phyloP scores from a whole-genome alignment of 306 rosid species.

The Arachis stenosperma region DNA sequence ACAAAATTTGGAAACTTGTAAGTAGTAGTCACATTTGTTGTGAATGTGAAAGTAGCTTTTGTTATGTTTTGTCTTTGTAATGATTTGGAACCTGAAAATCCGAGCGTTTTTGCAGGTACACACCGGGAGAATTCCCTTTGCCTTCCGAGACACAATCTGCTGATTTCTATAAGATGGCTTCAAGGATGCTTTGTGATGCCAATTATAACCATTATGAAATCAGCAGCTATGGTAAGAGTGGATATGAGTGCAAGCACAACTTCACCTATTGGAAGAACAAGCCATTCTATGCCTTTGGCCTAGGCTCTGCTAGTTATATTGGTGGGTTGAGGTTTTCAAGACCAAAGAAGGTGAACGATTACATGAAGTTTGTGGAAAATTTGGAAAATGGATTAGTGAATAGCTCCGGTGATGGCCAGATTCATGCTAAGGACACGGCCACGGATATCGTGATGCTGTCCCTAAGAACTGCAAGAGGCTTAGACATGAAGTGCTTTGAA shows the following conservation, averaged over 20 bases:
- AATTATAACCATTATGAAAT: constrained; percentile 81
- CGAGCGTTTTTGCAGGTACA: constrained; percentile 60
- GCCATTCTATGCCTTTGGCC: constrained; percentile 88
- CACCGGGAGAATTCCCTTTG: constrained; percentile 85
- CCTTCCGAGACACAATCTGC: constrained; percentile 86
- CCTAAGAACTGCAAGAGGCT: constrained; percentile 74
- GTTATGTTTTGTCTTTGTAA: too few species aligned
- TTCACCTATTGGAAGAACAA: constrained; percentile 85
- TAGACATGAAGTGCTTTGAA: constrained; percentile 65
- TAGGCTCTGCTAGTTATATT: constrained; percentile 83
- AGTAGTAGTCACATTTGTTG: constrained; percentile 33
- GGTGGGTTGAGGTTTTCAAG: constrained; percentile 84
- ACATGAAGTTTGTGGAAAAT: constrained; percentile 63
- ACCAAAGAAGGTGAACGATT: constrained; percentile 70
- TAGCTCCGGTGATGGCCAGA: constrained; percentile 38
- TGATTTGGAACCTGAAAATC: constrained; percentile 38
- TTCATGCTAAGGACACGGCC: constrained; percentile 60
- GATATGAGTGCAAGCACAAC: constrained; percentile 87
- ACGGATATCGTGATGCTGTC: constrained; percentile 88
- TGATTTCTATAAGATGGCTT: constrained; percentile 83
- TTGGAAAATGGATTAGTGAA: constrained; percentile 68
- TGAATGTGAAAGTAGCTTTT: background rate
- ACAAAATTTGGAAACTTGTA: constrained; percentile 84
- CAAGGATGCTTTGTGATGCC: constrained; percentile 63
- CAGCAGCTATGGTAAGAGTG: constrained; percentile 86